Conservation (phyloP, 495 filamentous ascomycete species). For the Penicillium maclennaniae region DNA sequence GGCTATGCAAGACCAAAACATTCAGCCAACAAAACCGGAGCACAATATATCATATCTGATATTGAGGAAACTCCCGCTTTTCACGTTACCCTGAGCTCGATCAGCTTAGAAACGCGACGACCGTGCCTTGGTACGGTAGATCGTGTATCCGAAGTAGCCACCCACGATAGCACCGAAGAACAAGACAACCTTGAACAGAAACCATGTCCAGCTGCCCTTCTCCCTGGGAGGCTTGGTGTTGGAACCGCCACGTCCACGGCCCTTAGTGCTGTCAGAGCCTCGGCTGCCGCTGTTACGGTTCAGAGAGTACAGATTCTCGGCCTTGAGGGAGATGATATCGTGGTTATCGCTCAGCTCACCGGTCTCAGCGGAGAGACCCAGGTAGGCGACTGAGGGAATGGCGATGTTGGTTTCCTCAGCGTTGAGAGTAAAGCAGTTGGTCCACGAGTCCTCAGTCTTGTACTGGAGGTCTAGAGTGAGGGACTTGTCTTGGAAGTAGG, state of each 20-base stretch:
- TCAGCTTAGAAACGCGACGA: constrained; percentile 68
- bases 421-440: constrained; percentile 73
- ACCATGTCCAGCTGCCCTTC: constrained; percentile 83
- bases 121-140: constrained; percentile 69
- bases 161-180: constrained; percentile 67
- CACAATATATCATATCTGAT: background rate
- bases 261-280: constrained; percentile 29
- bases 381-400: constrained; percentile 86
- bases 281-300: constrained; percentile 39
- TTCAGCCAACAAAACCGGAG: constrained; percentile 11
- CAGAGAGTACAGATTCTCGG: constrained; percentile 82
- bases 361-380: constrained; percentile 93
- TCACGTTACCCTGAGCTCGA: background rate
- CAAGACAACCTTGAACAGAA: constrained; percentile 78
- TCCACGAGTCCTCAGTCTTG: constrained; percentile 84
- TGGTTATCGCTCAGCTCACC: constrained; percentile 97
- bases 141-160: constrained; percentile 79
- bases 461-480: constrained; percentile 91
- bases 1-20: constrained; percentile 28
- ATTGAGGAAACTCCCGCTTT: background rate
- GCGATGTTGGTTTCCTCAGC: constrained; percentile 63
- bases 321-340: constrained; percentile 86
- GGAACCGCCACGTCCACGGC: constrained; percentile 32
- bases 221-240: constrained; percentile 32
- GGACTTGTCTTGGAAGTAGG: constrained; percentile 95